Percentiles rank a stretch among this genome's conserved stretches.
phyloP scores from a whole-genome alignment of 2,329 filamentous ascomycete species.

The Aspergillus glaucus region DNA sequence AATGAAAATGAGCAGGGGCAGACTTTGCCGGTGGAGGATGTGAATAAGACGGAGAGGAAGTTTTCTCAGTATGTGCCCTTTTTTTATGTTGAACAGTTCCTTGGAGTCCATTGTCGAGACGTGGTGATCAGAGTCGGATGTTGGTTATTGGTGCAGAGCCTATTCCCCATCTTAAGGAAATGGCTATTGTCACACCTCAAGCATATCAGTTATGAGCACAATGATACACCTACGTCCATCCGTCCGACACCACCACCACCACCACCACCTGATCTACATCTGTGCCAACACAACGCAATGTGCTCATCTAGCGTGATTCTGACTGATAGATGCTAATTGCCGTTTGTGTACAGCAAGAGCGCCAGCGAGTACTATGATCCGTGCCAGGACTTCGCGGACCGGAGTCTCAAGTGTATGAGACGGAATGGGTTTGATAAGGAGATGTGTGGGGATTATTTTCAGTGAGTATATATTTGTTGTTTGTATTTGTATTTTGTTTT shows the following conservation, averaged over 20 bases:
- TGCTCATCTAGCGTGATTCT: not conserved
- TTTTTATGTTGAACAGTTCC: not conserved
- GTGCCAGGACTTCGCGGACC: conserved; percentile 83
- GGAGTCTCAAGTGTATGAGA: conserved; percentile 80
- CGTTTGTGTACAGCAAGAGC: conserved; percentile 58
- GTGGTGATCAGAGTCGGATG: too few species aligned
- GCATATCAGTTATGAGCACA: not conserved
- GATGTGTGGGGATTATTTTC: conserved; percentile 95
- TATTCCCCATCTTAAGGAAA: too few species aligned
- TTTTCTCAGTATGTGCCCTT: not conserved
- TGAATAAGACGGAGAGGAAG: not conserved
- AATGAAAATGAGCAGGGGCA: not conserved
- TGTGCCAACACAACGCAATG: not conserved
- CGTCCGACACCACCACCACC: not conserved
- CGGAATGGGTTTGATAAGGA: conserved; percentile 78
- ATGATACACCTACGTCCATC: not conserved
- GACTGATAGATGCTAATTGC: not conserved
- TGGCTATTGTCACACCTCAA: too few species aligned
- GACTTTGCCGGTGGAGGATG: not conserved
- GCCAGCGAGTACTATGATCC: conserved; percentile 91
- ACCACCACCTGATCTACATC: not conserved
- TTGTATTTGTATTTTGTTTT: not conserved
- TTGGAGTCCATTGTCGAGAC: too few species aligned
- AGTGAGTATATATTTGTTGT: conserved; percentile 52
- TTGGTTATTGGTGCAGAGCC: too few species aligned